Conservation (phyloP, 2,329 filamentous ascomycete species). For the Trichoderma koningiopsis region DNA sequence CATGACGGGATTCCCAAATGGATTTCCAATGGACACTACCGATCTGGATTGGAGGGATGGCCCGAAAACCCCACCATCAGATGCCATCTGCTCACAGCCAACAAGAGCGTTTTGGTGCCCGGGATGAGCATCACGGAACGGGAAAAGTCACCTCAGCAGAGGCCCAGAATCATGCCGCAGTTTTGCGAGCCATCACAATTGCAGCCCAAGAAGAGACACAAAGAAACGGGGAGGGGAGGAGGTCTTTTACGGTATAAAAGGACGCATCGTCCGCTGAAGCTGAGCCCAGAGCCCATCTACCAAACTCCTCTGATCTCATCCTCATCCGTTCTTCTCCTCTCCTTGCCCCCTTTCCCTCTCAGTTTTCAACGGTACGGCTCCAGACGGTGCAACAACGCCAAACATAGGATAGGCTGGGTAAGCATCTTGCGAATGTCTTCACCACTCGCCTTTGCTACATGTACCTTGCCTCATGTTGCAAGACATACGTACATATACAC, state of each 20-base stretch:
- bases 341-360: background rate
- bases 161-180: background rate
- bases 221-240: background rate
- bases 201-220: background rate
- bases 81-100: slow-evolving; percentile 24
- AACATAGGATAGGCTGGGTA: background rate
- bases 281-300: background rate
- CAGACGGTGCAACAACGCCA: background rate
- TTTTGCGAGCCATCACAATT: slow-evolving; percentile 23
- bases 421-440: background rate
- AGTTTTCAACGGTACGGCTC: background rate
- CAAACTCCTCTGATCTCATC: background rate
- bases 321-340: background rate
- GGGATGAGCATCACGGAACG: slow-evolving; percentile 4
- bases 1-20: slow-evolving; percentile 13
- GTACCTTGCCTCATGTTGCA: background rate
- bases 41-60: slow-evolving; percentile 14
- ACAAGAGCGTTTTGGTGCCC: slow-evolving; percentile 11
- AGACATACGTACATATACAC: slow-evolving; percentile 4
- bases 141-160: slow-evolving; percentile 12
- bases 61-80: slow-evolving; percentile 24
- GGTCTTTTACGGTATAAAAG: slow-evolving; percentile 16
- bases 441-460: background rate
- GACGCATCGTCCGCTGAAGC: slow-evolving; percentile 9
- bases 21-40: slow-evolving; percentile 24